Percentiles rank a stretch among this genome's conserved stretches.
These are phyloP conservation scores for Talaromyces wortmannii DNA, from an alignment of 495 filamentous ascomycete genomes.

Conservation along the genomic window DNA sequence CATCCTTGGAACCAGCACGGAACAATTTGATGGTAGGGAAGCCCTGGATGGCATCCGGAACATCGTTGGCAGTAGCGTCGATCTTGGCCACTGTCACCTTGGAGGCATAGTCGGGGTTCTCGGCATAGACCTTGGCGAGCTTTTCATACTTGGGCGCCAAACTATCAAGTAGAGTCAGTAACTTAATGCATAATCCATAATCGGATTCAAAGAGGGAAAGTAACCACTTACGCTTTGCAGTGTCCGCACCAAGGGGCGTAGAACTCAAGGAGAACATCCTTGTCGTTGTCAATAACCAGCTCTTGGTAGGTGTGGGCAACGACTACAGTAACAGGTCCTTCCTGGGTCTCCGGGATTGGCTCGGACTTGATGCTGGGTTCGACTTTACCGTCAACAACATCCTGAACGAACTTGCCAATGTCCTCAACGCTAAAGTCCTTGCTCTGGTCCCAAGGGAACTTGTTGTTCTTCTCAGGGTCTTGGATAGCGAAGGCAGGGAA, in stretches of 20 bases:
- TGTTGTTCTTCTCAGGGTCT: conserved; percentile 90
- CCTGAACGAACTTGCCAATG: conserved; percentile 77
- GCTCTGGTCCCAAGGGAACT: conserved; percentile 88
- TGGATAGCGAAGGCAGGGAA: conserved; percentile 99
- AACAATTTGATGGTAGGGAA: conserved; percentile 99
- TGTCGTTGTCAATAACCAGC: conserved; percentile 83
- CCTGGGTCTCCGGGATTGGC: conserved; percentile 91
- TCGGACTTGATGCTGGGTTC: conserved; percentile 97
- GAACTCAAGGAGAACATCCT: conserved; percentile 97
- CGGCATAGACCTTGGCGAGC: conserved; percentile 73
- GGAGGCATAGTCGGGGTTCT: conserved; percentile 59
- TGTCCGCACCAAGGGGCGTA: conserved; percentile 99
- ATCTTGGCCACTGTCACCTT: conserved; percentile 97
- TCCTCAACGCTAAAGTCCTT: conserved; percentile 70
- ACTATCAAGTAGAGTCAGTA: conserved; percentile 22
- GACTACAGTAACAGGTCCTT: conserved; percentile 79
- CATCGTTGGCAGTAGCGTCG: conserved; percentile 93
- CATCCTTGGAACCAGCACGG: conserved; percentile 80
- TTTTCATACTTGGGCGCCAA: conserved; percentile 72
- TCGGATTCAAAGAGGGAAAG: not conserved
- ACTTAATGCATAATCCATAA: not conserved
- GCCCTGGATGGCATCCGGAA: conserved; percentile 91
- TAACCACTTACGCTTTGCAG: conserved; percentile 72
- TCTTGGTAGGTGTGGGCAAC: conserved; percentile 94
- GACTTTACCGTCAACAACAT: conserved; percentile 82